These are phyloP conservation scores for Ophiocordyceps camponoti-floridani DNA, from an alignment of 2,329 filamentous ascomycete genomes.

Conservation along the genomic window DNA sequence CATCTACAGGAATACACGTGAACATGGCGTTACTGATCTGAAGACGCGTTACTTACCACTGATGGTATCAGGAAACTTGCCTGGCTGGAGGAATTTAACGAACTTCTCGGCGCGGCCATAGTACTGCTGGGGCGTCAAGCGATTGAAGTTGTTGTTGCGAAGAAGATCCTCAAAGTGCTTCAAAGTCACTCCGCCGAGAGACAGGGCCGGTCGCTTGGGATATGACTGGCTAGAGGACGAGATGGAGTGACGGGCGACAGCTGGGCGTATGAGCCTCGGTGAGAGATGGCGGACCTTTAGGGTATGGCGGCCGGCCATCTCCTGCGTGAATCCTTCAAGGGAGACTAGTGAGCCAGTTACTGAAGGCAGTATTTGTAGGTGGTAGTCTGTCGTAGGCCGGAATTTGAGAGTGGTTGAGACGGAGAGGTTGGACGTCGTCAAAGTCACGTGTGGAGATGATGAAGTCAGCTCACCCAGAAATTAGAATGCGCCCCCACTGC, in stretches of 20 bases:
- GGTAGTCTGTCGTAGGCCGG: not conserved
- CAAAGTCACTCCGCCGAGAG: conserved; percentile 7
- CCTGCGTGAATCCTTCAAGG: not conserved
- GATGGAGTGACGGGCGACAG: not conserved
- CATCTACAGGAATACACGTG: conserved; percentile 3
- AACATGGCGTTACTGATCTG: not conserved
- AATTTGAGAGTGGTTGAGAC: no score
- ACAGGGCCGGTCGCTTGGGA: conserved; percentile 2
- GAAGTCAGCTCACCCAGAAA: no score
- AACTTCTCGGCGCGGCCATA: conserved; percentile 8
- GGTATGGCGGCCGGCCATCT: not conserved
- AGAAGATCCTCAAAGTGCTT: conserved; percentile 7
- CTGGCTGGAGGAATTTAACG: conserved; percentile 6
- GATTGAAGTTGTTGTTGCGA: conserved; percentile 4
- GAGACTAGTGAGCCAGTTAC: no score
- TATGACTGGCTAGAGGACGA: not conserved
- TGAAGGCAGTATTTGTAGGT: no score
- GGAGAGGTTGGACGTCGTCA: no score
- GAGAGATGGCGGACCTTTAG: not conserved
- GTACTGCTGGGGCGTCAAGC: conserved; percentile 8
- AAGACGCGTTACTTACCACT: conserved; percentile 7
- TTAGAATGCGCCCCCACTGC: no score
- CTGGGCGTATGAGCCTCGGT: not conserved
- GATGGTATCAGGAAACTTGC: conserved; percentile 6
- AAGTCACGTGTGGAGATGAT: no score